phyloP scores from a whole-genome alignment of 331 rosid species.

The Arachis monticola region DNA sequence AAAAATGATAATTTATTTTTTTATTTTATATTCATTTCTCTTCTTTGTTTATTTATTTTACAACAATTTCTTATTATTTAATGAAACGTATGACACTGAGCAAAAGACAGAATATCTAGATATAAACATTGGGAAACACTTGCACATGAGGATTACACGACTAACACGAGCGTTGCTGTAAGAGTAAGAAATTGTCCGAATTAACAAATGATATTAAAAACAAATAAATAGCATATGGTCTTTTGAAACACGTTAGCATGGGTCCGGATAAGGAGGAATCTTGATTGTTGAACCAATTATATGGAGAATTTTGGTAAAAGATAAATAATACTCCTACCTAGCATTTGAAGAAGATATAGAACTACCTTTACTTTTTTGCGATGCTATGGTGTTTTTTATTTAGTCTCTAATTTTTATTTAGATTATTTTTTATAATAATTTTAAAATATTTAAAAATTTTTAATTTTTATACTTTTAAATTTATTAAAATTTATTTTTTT shows the following conservation, averaged over 20 bases:
- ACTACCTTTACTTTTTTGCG: not conserved
- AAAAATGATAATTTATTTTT: too few relatives aligned
- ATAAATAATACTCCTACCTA: not conserved
- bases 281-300: slow-evolving; percentile 23
- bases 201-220: not conserved
- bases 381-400: too few relatives aligned
- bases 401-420: too few relatives aligned
- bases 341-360: slow-evolving; percentile 24
- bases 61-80: too few relatives aligned
- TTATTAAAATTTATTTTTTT: too few relatives aligned
- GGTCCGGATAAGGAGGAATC: slow-evolving; percentile 38
- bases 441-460: too few relatives aligned
- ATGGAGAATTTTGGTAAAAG: slow-evolving; percentile 14
- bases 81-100: not conserved
- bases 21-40: too few relatives aligned
- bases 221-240: not conserved
- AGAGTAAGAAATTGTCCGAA: not conserved
- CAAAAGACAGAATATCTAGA: slow-evolving; percentile 10
- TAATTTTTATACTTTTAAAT: too few relatives aligned
- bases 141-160: slow-evolving; percentile 8
- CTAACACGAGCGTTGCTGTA: not conserved
- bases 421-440: too few relatives aligned
- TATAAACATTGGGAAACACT: not conserved
- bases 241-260: not conserved
- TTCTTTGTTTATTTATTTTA: too few relatives aligned